Percentiles rank a stretch among this genome's conserved stretches.
Evolutionary conservation across 768 basidiomycete genomes (phyloP).

Genomic region (Tricholoma hemisulphureum): DNA sequence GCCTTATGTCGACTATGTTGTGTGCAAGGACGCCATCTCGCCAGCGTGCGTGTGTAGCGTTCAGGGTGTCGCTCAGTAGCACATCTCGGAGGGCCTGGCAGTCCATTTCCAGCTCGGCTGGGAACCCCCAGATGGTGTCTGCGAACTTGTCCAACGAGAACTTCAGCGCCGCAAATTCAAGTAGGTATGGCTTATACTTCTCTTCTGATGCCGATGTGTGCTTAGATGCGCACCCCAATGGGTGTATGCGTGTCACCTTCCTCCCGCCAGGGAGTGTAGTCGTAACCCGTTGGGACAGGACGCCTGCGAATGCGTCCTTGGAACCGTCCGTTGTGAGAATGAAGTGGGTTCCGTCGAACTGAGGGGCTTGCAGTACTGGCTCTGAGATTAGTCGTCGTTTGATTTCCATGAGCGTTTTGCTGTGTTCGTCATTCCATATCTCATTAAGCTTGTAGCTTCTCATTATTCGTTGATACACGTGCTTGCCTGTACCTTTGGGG

Average conservation of each 20-base stretch:
- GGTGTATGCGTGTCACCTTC: too few species aligned
- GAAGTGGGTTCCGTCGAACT: constrained; percentile 27
- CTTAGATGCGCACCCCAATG: neutral
- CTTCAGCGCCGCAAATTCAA: too few species aligned
- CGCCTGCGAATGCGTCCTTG: neutral
- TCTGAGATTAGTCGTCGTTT: constrained; percentile 24
- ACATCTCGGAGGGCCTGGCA: too few species aligned
- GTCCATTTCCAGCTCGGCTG: constrained; percentile 31
- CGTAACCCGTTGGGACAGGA: too few species aligned
- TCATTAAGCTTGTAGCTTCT: too few species aligned
- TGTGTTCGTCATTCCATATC: neutral
- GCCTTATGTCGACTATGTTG: constrained; percentile 23
- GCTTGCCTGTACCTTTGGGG: neutral
- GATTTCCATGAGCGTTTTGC: constrained; percentile 6
- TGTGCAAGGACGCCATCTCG: constrained; percentile 23
- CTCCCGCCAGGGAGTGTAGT: too few species aligned
- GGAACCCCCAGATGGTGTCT: constrained; percentile 17
- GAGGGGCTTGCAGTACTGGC: constrained; percentile 23
- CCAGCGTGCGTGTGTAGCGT: constrained; percentile 20
- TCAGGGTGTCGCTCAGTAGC: constrained; percentile 19
- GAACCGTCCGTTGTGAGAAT: neutral
- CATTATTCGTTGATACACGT: too few species aligned
- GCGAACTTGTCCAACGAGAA: constrained; percentile 27
- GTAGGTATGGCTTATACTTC: constrained; percentile 39
- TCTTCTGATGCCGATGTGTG: constrained; percentile 6